Conservation (phyloP, 352 stramenopile species). For the Phytophthora colocasiae region DNA sequence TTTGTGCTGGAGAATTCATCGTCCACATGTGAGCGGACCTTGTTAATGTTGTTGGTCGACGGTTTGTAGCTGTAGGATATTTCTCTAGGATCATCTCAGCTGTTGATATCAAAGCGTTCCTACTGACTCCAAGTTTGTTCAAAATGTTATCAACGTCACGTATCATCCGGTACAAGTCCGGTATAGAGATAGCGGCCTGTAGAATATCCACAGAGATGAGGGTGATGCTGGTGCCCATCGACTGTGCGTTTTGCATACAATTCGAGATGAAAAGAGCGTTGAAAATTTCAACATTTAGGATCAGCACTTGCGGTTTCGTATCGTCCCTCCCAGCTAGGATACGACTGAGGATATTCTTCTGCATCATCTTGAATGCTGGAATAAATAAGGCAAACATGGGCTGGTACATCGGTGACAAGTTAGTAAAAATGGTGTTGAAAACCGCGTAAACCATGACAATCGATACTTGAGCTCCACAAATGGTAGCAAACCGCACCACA, state of each 20-base stretch:
- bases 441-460: slow-evolving; percentile 19
- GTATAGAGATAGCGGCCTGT: slow-evolving; percentile 14
- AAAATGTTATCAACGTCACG: slow-evolving; percentile 9
- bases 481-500: slow-evolving; percentile 19
- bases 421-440: slow-evolving; percentile 19
- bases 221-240: slow-evolving; percentile 21
- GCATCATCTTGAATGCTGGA: slow-evolving; percentile 43
- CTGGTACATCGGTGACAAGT: slow-evolving; percentile 28
- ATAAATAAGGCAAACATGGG: slow-evolving; percentile 43
- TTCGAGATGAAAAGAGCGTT: slow-evolving; percentile 35
- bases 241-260: slow-evolving; percentile 32
- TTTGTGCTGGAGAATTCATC: not conserved
- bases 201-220: slow-evolving; percentile 31
- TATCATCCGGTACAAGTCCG: slow-evolving; percentile 28
- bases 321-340: slow-evolving; percentile 25
- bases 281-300: slow-evolving; percentile 40
- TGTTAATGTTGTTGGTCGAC: not conserved
- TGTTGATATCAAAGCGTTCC: slow-evolving; percentile 8
- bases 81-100: slow-evolving; percentile 3
- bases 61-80: slow-evolving; percentile 7
- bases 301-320: slow-evolving; percentile 28
- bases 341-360: slow-evolving; percentile 43
- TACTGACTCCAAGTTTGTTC: slow-evolving; percentile 15
- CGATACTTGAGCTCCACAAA: slow-evolving; percentile 17
- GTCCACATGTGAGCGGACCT: not conserved